phyloP scores from a whole-genome alignment of 2,329 filamentous ascomycete genomes.

The Alternaria ethzedia region DNA sequence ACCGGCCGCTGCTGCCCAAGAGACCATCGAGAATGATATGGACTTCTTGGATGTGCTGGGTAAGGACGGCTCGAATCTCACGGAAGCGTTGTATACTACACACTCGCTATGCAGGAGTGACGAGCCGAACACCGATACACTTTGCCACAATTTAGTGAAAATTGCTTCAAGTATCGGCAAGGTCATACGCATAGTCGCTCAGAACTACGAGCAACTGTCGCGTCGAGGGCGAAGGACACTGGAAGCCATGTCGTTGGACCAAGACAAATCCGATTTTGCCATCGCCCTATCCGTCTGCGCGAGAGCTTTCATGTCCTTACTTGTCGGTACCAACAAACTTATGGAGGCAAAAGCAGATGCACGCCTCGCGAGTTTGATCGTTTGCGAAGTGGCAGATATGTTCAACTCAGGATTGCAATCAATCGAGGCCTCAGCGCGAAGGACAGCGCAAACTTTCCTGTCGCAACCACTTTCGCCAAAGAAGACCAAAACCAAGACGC shows the following conservation, averaged over 20 bases:
- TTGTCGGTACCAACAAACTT: slow-evolving; percentile 38
- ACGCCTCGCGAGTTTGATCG: slow-evolving; percentile 27
- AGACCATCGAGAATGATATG: slow-evolving; percentile 34
- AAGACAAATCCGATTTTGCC: slow-evolving; percentile 35
- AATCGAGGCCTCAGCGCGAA: slow-evolving; percentile 36
- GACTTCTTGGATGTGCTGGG: slow-evolving; percentile 36
- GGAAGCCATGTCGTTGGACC: slow-evolving; percentile 20
- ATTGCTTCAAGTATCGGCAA: slow-evolving; percentile 31
- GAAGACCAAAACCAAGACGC: slow-evolving; percentile 12
- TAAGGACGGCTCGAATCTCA: slow-evolving; percentile 17
- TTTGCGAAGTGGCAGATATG: slow-evolving; percentile 46
- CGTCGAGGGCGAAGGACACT: slow-evolving; percentile 12
- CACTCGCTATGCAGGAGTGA: slow-evolving; percentile 36
- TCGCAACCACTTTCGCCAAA: slow-evolving; percentile 2
- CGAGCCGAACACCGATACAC: slow-evolving; percentile 14
- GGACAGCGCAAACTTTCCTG: slow-evolving; percentile 17
- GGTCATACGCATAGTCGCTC: slow-evolving; percentile 29
- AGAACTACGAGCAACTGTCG: slow-evolving; percentile 26
- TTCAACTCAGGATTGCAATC: slow-evolving; percentile 45
- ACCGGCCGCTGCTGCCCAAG: slow-evolving; percentile 20
- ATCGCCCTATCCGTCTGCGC: slow-evolving; percentile 36
- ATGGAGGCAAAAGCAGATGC: slow-evolving; percentile 13
- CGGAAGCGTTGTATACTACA: slow-evolving; percentile 35
- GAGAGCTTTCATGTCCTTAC: slow-evolving; percentile 40
- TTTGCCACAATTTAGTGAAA: slow-evolving; percentile 36